Base-by-base conservation (phyloP, 768 basidiomycete genomes). In the Pulveroboletus sp. region DNA sequence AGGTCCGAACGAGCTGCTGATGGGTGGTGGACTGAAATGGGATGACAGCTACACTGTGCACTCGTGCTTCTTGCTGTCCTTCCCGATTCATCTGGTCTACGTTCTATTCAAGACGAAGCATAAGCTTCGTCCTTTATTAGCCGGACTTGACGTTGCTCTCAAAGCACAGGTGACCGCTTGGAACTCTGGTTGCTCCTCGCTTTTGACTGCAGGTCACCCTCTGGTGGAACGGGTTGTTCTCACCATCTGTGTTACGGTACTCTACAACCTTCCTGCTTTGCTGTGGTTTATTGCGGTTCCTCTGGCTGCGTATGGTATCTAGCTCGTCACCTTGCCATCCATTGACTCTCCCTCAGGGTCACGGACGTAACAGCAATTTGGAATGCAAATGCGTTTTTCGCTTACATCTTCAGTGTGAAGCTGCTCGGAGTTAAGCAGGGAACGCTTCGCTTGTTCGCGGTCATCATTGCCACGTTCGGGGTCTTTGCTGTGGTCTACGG, bases 301-400 rank as follows among this genome's bases (percentile, higher is more conserved):
- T 6, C 64, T 89, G 18, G 75, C 88, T 31, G 80, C 88, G 89
- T 90, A 67, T 71, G 89, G 37, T 39, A 36, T 28, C 18, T 37
- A 39, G 18, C 10, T 41, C 47, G 6, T 46, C 36, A 11, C 18
- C 24, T 35, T 52, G 26, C 11, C 40, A 26, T 35, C 51, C 32
- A 15, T 55, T 52, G 49, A 58, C 24, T 36, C 26, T 50, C 43
- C 45, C 49, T 26, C 54, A 91, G 92, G 21, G 74, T 92, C 26
- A 86, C 83, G 57, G 90, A 93, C 68, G 81, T 93, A 26, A 94
- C 91, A 72, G 82, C 82, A 17, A 80, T 93, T 26, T 92, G 89
- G 83, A 94, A 95, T 63, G 84, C 87, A 8, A 89, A 88, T 59
- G 86, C 89, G 1, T 93, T 97, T 72, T 93, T 92, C 67, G 88